phyloP scores from a whole-genome alignment of 2,329 filamentous ascomycete species.

The Huntiella abstrusa region DNA sequence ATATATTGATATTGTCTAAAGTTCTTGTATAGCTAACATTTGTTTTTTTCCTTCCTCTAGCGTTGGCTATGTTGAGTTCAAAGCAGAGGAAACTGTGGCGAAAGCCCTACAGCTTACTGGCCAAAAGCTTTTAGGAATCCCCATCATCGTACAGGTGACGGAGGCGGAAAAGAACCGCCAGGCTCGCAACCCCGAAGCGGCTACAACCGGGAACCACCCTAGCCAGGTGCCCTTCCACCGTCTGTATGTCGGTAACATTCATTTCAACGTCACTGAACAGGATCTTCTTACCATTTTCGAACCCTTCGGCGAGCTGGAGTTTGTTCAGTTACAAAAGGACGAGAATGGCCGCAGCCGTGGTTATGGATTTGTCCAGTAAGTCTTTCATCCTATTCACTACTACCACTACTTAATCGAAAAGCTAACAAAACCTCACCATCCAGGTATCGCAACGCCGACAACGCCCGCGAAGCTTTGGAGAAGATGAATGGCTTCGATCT shows the following conservation, averaged over 20 bases:
- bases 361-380: slow-evolving; percentile 97
- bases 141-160: slow-evolving; percentile 93
- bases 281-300: slow-evolving; percentile 94
- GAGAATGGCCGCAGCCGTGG: slow-evolving; percentile 78
- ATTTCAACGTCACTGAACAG: slow-evolving; percentile 95
- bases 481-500: slow-evolving; percentile 99
- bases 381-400: slow-evolving; percentile 15
- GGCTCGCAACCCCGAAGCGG: slow-evolving; percentile 55
- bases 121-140: slow-evolving; percentile 95
- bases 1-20: not conserved
- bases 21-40: not conserved
- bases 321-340: slow-evolving; percentile 93
- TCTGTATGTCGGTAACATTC: slow-evolving; percentile 96
- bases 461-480: slow-evolving; percentile 86
- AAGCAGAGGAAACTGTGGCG: slow-evolving; percentile 80
- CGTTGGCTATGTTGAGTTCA: slow-evolving; percentile 98
- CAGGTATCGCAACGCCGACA: slow-evolving; percentile 74
- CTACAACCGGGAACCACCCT: slow-evolving; percentile 35
- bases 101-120: slow-evolving; percentile 94
- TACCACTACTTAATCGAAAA: not conserved
- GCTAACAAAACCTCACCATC: slow-evolving; percentile 18
- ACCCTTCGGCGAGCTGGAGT: slow-evolving; percentile 93
- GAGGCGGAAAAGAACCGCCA: slow-evolving; percentile 99
- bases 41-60: slow-evolving; percentile 25
- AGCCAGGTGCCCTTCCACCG: slow-evolving; percentile 91